Percentiles rank a stretch among this genome's conserved stretches.
These are phyloP conservation scores for Populus hybrid DNA, from an alignment of 441 rosid genomes.

Conservation along the genomic window DNA sequence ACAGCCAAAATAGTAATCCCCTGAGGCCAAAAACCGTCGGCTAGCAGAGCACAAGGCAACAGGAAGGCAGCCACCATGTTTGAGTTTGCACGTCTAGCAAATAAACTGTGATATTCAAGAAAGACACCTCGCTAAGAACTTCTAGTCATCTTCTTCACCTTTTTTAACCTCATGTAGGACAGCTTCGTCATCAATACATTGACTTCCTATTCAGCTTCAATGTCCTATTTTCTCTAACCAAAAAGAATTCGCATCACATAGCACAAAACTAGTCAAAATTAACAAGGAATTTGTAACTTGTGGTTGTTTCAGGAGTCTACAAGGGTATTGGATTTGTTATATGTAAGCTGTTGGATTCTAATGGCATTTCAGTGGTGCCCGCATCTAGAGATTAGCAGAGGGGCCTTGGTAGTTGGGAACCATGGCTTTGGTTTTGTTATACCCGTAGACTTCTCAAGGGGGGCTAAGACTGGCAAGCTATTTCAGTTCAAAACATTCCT, in stretches of 20 bases:
- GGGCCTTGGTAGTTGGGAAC: conserved; percentile 10
- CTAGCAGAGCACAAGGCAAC: not conserved
- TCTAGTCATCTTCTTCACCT: not conserved
- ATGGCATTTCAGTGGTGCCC: conserved; percentile 32
- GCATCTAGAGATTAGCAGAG: conserved; percentile 33
- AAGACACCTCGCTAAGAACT: not conserved
- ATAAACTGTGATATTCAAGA: not conserved
- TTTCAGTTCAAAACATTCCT: too few species aligned
- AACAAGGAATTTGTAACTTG: not conserved
- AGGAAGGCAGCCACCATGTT: not conserved
- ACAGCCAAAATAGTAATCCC: not conserved
- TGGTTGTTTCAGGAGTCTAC: conserved; percentile 28
- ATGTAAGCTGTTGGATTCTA: conserved; percentile 32
- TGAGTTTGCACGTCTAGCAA: not conserved
- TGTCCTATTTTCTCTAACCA: not conserved
- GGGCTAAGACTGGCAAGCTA: too few species aligned
- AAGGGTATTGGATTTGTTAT: conserved; percentile 47
- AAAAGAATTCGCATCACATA: not conserved
- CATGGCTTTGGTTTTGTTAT: too few species aligned
- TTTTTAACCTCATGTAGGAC: not conserved
- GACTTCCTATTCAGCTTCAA: not conserved
- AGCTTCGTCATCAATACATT: not conserved
- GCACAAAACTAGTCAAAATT: not conserved
- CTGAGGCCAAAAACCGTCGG: not conserved
- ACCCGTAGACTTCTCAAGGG: too few species aligned